Base-by-base conservation (phyloP, 495 filamentous ascomycete genomes). In the Tuber melanosporum region DNA sequence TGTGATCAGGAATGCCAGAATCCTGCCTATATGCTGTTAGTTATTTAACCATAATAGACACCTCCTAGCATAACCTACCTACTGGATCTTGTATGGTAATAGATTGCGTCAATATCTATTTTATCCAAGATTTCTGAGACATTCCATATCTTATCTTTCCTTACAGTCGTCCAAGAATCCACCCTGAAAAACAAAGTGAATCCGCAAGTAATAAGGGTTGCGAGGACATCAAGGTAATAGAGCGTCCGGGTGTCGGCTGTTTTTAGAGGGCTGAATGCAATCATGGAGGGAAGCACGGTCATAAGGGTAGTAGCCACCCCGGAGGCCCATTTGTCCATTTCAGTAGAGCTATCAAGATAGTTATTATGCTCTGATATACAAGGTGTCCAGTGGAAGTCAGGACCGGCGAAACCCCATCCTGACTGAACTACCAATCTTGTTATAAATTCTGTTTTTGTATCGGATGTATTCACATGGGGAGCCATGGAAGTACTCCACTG, bases 261-360 rank as follows among this genome's bases (percentile, higher is more conserved):
- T 69, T 71, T 75, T 47, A 79, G 26, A 7, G 66, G 66, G 2
- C 44, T 41, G 69, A 79, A 79, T 8, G 71, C 74, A 14, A 79
- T 36, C 26, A 79, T 44, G 66, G 72, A 49, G 26, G 77, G 77
- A 19, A 79, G 26, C 12, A 79, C 46, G 15, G 76, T 44, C 77
- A 79, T 79, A n/a, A 79, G n/a, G 17, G 74, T 78, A 26, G 71
- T 46, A 20, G 75, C 66, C 12, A 74, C 77, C 0, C 71, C 62
- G 12, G 76, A 71, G 15, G 44, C 75, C 32, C 71, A 20, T 45
- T 73, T 77, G 36, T 79, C 75, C 32, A 73, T 76, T 20, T 78
- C 74, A 14, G 49, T 70, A 22, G 70, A 73, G 10, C 0, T 1
- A 3, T 42, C 15, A 3, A 70, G 73, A 4, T 22, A 17, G 36